phyloP scores from a whole-genome alignment of 2,329 filamentous ascomycete genomes.

The Raffaelea arxii region DNA sequence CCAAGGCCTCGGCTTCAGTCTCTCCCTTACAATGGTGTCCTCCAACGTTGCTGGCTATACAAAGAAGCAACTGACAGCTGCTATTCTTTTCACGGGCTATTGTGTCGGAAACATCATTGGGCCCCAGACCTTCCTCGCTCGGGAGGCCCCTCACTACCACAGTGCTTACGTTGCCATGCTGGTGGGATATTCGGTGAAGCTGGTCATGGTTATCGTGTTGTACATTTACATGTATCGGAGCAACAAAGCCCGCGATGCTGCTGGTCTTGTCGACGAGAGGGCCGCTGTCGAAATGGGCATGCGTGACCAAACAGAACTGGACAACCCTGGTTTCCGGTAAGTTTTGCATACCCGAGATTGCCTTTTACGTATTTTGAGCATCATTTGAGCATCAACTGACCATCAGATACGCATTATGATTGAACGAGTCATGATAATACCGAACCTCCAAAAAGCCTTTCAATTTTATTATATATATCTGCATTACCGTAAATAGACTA shows the following conservation, averaged over 20 bases:
- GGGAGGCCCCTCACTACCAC: conserved; percentile 36
- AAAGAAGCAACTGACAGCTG: conserved; percentile 43
- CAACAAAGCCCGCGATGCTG: conserved; percentile 43
- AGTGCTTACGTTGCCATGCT: conserved; percentile 44
- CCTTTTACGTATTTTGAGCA: background rate
- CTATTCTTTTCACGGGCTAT: conserved; percentile 41
- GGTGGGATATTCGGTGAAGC: conserved; percentile 43
- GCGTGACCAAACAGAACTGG: conserved; percentile 17
- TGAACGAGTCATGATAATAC: too few species aligned
- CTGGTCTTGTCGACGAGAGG: conserved; percentile 28
- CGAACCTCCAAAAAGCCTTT: too few species aligned
- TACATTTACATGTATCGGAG: conserved; percentile 45
- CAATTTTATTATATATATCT: too few species aligned
- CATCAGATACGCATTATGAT: background rate
- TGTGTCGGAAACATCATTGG: conserved; percentile 46
- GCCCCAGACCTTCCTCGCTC: conserved; percentile 40
- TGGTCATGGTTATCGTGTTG: conserved; percentile 36
- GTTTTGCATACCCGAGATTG: conserved; percentile 3
- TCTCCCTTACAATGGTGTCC: conserved; percentile 42
- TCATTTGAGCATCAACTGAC: background rate
- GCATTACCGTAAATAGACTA: too few species aligned
- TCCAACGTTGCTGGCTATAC: conserved; percentile 43
- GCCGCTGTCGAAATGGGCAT: conserved; percentile 11
- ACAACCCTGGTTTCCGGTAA: conserved; percentile 18
- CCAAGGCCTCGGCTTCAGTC: conserved; percentile 30